These are phyloP conservation scores for Ogataea salicorniae DNA, from an alignment of 805 yeast species.

Conservation along the genomic window DNA sequence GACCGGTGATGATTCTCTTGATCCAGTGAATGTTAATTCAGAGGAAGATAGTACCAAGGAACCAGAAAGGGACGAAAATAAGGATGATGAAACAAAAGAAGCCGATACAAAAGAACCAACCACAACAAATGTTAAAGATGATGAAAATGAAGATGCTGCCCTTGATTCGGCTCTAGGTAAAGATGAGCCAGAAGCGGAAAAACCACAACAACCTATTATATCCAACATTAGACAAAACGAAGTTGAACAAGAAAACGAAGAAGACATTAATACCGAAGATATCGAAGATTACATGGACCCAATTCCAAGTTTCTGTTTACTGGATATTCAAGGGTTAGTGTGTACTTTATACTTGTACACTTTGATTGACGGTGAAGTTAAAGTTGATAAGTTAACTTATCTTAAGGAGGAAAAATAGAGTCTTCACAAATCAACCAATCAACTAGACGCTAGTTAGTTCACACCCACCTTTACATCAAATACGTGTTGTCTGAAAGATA, in stretches of 20 bases:
- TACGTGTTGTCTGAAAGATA: background rate
- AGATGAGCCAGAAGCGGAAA: slow-evolving; percentile 6
- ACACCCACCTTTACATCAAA: background rate
- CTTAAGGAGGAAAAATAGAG: slow-evolving; percentile 38
- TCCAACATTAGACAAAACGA: background rate
- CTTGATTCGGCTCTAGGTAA: background rate
- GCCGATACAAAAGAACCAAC: slow-evolving; percentile 5
- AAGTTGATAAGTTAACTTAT: slow-evolving; percentile 81
- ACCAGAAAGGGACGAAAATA: slow-evolving; percentile 6
- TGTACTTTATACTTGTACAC: slow-evolving; percentile 86
- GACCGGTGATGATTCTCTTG: background rate
- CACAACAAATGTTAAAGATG: slow-evolving; percentile 4
- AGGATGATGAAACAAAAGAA: slow-evolving; percentile 13
- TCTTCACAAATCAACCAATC: background rate
- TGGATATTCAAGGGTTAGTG: slow-evolving; percentile 76
- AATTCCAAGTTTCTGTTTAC: slow-evolving; percentile 83
- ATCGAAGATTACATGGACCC: slow-evolving; percentile 32
- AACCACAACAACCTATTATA: background rate
- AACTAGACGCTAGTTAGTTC: too few species aligned
- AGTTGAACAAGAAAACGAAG: slow-evolving; percentile 13
- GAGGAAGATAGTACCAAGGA: slow-evolving; percentile 20
- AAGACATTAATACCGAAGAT: slow-evolving; percentile 17
- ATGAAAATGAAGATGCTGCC: slow-evolving; percentile 1
- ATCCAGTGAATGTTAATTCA: background rate
- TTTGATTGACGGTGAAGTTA: slow-evolving; percentile 72